A percentile compares a stretch with the other conserved stretches of the same genome.
phyloP scores from a whole-genome alignment of 345 rosid species.

The Arabis alpina region DNA sequence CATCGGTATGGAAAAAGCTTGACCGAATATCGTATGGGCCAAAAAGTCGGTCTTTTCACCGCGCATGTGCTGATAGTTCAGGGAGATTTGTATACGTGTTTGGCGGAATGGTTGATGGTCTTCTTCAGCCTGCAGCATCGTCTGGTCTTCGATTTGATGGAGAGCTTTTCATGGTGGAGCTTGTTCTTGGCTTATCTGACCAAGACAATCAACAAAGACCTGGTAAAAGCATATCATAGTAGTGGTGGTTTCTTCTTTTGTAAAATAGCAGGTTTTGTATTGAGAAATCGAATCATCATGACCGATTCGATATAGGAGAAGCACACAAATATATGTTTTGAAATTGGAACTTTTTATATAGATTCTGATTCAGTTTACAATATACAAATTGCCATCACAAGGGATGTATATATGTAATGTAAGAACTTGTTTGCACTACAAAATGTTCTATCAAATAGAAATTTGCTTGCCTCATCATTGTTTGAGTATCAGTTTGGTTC shows the following conservation, averaged over 20 bases:
- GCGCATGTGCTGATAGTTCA: conserved; percentile 70
- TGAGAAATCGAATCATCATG: conserved; percentile 9
- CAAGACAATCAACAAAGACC: conserved; percentile 34
- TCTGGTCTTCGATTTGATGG: conserved; percentile 73
- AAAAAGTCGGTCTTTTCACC: conserved; percentile 74
- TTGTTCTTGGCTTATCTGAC: conserved; percentile 52
- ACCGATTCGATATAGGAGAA: not conserved
- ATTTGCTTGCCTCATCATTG: conserved; percentile 42
- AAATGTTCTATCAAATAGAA: conserved; percentile 4
- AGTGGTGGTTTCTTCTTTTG: conserved; percentile 2
- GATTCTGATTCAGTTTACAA: conserved; percentile 36
- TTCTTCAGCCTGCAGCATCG: conserved; percentile 55
- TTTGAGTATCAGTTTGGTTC: conserved; percentile 74
- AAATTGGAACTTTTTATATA: conserved; percentile 14
- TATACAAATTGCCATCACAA: conserved; percentile 33
- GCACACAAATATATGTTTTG: conserved; percentile 1
- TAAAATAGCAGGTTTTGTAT: conserved; percentile 16
- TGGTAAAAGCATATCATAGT: conserved; percentile 18
- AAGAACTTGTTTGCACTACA: conserved; percentile 19
- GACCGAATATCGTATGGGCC: conserved; percentile 59
- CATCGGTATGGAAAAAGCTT: conserved; percentile 67
- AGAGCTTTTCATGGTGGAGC: conserved; percentile 76
- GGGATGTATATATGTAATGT: conserved; percentile 32
- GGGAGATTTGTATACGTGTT: conserved; percentile 69
- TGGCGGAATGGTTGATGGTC: conserved; percentile 93